phyloP scores from a whole-genome alignment of 192 early-diverging fungal genomes.

The Globomyces pollinis-pini region DNA sequence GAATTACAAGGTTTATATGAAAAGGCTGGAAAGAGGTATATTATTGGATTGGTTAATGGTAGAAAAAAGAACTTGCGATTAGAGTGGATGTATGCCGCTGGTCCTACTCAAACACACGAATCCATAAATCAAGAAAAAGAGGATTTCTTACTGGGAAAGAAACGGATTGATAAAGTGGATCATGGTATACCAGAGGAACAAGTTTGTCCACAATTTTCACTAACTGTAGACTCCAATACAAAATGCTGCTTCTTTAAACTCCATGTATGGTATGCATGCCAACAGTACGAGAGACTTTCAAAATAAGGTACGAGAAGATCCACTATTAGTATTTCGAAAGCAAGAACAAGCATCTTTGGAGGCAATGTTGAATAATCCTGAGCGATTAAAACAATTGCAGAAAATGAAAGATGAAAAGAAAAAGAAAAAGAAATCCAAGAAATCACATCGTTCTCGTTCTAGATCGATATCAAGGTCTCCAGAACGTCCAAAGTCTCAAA shows the following conservation, averaged over 20 bases:
- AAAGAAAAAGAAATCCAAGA: constrained; percentile 7
- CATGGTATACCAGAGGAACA: constrained; percentile 15
- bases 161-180: constrained; percentile 56
- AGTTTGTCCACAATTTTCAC: constrained; percentile 1
- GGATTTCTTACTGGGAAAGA: constrained; percentile 84
- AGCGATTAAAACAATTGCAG: constrained; percentile 51
- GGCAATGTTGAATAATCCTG: constrained; percentile 63
- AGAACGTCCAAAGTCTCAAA: constrained; percentile 6
- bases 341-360: constrained; percentile 76
- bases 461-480: constrained; percentile 5
- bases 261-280: constrained; percentile 47
- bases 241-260: constrained; percentile 1
- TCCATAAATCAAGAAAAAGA: constrained; percentile 67
- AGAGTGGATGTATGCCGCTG: constrained; percentile 94
- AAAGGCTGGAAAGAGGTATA: constrained; percentile 30
- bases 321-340: constrained; percentile 79
- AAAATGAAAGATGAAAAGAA: constrained; percentile 23
- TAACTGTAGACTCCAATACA: no score
- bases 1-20: constrained; percentile 77
- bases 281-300: constrained; percentile 73
- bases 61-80: constrained; percentile 63
- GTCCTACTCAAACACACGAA: constrained; percentile 39
- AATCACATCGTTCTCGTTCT: constrained; percentile 7
- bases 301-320: constrained; percentile 87
- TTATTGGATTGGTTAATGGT: constrained; percentile 1